Percentiles rank a stretch among this genome's conserved stretches.
phyloP scores from a whole-genome alignment of 2,329 filamentous ascomycete genomes.

The Apiospora aurea region DNA sequence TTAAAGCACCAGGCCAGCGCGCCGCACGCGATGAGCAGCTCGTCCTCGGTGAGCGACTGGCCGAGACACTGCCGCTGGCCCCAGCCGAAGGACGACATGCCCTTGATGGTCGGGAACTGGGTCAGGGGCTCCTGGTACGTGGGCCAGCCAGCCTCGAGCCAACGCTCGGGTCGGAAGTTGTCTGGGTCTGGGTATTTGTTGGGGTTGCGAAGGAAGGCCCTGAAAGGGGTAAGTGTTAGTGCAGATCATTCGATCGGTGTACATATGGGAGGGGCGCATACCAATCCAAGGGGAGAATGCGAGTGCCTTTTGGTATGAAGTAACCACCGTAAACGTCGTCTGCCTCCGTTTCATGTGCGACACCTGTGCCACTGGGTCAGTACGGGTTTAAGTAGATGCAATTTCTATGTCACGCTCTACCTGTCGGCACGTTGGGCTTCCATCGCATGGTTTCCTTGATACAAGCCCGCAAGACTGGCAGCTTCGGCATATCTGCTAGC shows the following conservation, averaged over 20 bases:
- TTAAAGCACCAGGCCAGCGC: constrained; percentile 52
- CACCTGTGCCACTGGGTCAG: constrained; percentile 43
- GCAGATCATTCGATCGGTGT: not conserved
- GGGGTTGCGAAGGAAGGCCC: constrained; percentile 60
- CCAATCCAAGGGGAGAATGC: constrained; percentile 51
- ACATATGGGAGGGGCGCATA: constrained; percentile 26
- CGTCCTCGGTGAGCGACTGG: constrained; percentile 49
- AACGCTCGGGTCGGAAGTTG: constrained; percentile 60
- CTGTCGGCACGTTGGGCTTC: constrained; percentile 54
- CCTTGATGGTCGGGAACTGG: constrained; percentile 59
- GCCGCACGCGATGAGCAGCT: constrained; percentile 58
- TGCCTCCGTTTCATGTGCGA: constrained; percentile 57
- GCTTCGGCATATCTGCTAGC: constrained; percentile 49
- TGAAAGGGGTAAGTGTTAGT: constrained; percentile 32
- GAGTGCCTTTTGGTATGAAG: constrained; percentile 56
- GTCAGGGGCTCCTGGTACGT: constrained; percentile 59
- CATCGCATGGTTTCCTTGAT: constrained; percentile 54
- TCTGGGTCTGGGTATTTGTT: constrained; percentile 57
- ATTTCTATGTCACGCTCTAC: constrained; percentile 30
- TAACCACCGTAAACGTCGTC: constrained; percentile 58
- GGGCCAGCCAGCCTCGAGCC: constrained; percentile 57
- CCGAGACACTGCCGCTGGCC: constrained; percentile 54
- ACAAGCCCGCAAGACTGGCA: constrained; percentile 53
- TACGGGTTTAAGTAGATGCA: not conserved
- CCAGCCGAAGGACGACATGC: constrained; percentile 61